phyloP scores from a whole-genome alignment of 108 stramenopile genomes.

The Conticribra guillardii region DNA sequence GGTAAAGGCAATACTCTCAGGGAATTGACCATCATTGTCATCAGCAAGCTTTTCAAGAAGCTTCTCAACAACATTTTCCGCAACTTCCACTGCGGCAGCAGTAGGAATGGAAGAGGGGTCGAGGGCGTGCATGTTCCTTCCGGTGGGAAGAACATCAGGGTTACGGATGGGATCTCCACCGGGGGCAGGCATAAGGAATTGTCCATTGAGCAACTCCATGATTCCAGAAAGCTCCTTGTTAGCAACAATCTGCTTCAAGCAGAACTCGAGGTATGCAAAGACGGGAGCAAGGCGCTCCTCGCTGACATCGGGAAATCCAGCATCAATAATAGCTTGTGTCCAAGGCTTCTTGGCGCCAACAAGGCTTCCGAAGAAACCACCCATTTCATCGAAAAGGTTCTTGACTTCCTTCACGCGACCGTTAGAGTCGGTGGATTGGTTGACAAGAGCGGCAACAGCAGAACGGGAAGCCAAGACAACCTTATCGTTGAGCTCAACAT shows the following conservation, averaged over 20 bases:
- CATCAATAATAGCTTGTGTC: constrained; percentile 87
- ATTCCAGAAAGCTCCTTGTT: constrained; percentile 96
- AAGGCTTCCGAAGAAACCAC: constrained; percentile 65
- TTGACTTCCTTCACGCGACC: constrained; percentile 96
- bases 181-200: constrained; percentile 95
- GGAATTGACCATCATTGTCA: constrained; percentile 89
- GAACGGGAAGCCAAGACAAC: constrained; percentile 88
- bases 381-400: constrained; percentile 84
- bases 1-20: constrained; percentile 95
- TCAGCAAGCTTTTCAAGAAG: constrained; percentile 89
- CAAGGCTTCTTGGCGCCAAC: constrained; percentile 87
- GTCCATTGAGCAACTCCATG: constrained; percentile 91
- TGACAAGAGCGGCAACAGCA: constrained; percentile 89
- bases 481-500: constrained; percentile 86
- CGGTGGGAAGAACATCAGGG: constrained; percentile 95
- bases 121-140: constrained; percentile 96
- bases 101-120: constrained; percentile 97
- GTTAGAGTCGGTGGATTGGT: constrained; percentile 87
- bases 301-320: constrained; percentile 85
- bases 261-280: constrained; percentile 94
- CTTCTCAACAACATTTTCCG: constrained; percentile 84
- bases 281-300: constrained; percentile 85
- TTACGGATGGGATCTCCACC: constrained; percentile 98
- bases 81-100: constrained; percentile 91
- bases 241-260: constrained; percentile 96